phyloP scores from a whole-genome alignment of 176 grass and related monocot species.

The Saccharum officinarum region DNA sequence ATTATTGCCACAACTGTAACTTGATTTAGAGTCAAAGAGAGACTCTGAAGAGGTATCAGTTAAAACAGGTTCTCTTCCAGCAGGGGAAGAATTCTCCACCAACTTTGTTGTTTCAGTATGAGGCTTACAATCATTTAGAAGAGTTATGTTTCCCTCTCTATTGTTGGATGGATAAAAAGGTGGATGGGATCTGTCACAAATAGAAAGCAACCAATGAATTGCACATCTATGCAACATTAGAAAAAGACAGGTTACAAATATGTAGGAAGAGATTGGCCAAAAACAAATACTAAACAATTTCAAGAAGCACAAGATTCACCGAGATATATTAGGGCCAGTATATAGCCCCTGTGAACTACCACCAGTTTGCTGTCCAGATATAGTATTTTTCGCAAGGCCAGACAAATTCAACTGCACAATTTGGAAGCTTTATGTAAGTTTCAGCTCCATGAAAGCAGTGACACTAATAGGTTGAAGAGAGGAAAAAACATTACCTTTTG shows the following conservation, averaged over 20 bases:
- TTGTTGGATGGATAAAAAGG: constrained; percentile 20
- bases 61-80: constrained; percentile 22
- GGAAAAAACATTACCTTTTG: constrained; percentile 63
- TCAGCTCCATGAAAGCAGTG: constrained; percentile 2
- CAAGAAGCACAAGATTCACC: constrained; percentile 46
- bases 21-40: constrained; percentile 26
- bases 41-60: constrained; percentile 28
- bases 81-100: constrained; percentile 2
- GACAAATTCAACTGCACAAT: constrained; percentile 73
- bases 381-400: constrained; percentile 50
- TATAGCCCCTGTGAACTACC: constrained; percentile 47
- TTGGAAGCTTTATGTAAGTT: constrained; percentile 40
- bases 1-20: constrained; percentile 13
- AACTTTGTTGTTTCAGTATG: constrained; percentile 36
- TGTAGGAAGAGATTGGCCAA: background rate
- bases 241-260: constrained; percentile 10
- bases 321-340: constrained; percentile 41
- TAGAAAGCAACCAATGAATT: constrained; percentile 36
- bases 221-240: background rate
- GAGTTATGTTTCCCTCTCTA: constrained; percentile 24
- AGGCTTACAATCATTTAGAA: constrained; percentile 9
- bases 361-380: constrained; percentile 82
- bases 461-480: constrained; percentile 8
- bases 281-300: constrained; percentile 17
- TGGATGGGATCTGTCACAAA: constrained; percentile 31